A percentile compares a stretch with the other conserved stretches of the same genome.
Conservation (phyloP, 2,329 filamentous ascomycete genomes). For the Elsinoe necatrix region DNA sequence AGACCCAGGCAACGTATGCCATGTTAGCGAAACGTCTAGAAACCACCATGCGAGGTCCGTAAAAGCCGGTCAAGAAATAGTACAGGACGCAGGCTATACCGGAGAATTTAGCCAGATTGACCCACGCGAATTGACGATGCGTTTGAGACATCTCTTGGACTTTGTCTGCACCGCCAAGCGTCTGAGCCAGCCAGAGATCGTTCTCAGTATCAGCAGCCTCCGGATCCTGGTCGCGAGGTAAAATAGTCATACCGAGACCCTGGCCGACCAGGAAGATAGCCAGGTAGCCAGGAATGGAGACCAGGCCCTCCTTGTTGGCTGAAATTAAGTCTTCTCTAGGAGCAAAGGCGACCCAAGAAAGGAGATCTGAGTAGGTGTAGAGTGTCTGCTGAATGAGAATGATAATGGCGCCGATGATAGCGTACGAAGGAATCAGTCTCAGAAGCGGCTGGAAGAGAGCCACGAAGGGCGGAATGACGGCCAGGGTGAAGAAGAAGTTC, state of each 20-base stretch:
- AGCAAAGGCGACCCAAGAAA: slow-evolving; percentile 73
- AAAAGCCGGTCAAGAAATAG: slow-evolving; percentile 58
- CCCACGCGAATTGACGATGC: slow-evolving; percentile 20
- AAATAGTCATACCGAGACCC: slow-evolving; percentile 68
- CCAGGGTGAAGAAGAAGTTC: slow-evolving; percentile 99
- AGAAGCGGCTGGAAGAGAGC: slow-evolving; percentile 71
- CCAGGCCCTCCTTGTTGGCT: slow-evolving; percentile 91
- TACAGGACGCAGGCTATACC: slow-evolving; percentile 63
- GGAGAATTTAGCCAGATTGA: slow-evolving; percentile 56
- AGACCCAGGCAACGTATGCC: slow-evolving; percentile 86
- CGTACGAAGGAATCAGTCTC: slow-evolving; percentile 62
- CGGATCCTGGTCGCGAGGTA: slow-evolving; percentile 47
- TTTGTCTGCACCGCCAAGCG: slow-evolving; percentile 23
- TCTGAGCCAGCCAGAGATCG: slow-evolving; percentile 30
- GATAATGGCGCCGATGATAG: slow-evolving; percentile 62
- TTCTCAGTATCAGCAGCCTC: slow-evolving; percentile 26
- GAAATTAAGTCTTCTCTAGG: slow-evolving; percentile 71
- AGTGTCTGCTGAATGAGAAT: slow-evolving; percentile 63
- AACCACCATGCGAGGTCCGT: slow-evolving; percentile 65
- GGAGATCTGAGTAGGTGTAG: slow-evolving; percentile 69
- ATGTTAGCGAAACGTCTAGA: slow-evolving; percentile 87
- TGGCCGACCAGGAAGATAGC: slow-evolving; percentile 91
- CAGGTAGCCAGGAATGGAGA: slow-evolving; percentile 87
- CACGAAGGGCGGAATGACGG: slow-evolving; percentile 78
- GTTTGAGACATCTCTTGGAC: slow-evolving; percentile 15